Evolutionary conservation across 768 basidiomycete species (phyloP).

Genomic region (Boletus pseudopeckii): DNA sequence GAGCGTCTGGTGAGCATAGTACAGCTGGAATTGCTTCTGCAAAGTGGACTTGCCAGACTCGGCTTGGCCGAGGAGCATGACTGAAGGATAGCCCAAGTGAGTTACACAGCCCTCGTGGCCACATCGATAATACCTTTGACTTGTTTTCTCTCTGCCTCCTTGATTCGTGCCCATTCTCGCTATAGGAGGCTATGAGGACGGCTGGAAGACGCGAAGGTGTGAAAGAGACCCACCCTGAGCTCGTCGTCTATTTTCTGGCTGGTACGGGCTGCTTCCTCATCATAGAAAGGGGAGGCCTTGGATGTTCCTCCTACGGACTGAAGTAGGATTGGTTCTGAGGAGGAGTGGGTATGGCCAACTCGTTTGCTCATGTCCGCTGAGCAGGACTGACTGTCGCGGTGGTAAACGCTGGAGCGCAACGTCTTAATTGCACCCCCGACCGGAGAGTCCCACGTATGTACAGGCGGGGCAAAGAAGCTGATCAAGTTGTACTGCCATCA

Average conservation of each 20-base stretch:
- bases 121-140: slow-evolving; percentile 47
- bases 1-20: slow-evolving; percentile 67
- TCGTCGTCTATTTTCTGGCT: slow-evolving; percentile 58
- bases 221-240: slow-evolving; percentile 39
- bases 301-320: slow-evolving; percentile 31
- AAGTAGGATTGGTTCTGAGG: slow-evolving; percentile 31
- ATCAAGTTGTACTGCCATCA: slow-evolving; percentile 31
- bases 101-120: not conserved
- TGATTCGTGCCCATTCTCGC: slow-evolving; percentile 48
- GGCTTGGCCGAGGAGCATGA: slow-evolving; percentile 76
- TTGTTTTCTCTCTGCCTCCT: slow-evolving; percentile 43
- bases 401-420: slow-evolving; percentile 18
- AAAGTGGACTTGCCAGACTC: slow-evolving; percentile 83
- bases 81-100: slow-evolving; percentile 31
- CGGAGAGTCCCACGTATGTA: slow-evolving; percentile 36
- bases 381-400: slow-evolving; percentile 9
- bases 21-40: slow-evolving; percentile 81
- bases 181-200: slow-evolving; percentile 23
- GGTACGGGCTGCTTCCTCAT: slow-evolving; percentile 43
- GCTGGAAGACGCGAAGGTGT: not conserved
- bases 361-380: slow-evolving; percentile 27
- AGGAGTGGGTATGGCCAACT: slow-evolving; percentile 27
- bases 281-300: slow-evolving; percentile 35
- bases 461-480: slow-evolving; percentile 34
- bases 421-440: slow-evolving; percentile 32